Base-by-base conservation (phyloP, 176 grass and related monocot species). In the Eragrostis curvula region DNA sequence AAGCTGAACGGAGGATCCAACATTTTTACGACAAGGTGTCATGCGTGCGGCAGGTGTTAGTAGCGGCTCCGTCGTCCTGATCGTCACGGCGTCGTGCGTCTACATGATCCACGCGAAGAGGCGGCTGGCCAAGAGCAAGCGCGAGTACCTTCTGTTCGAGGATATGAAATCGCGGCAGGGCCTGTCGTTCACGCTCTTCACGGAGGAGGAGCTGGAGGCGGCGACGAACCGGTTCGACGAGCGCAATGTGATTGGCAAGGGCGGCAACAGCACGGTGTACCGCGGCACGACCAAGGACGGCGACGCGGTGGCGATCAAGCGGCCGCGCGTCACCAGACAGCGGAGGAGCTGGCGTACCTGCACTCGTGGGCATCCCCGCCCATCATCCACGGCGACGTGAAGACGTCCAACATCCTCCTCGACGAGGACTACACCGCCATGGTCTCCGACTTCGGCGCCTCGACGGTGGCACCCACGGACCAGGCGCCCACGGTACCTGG, bases 201-300 rank as follows among this genome's bases (percentile, higher is more conserved):
- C 88, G 11, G 67, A 89, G 55, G 56, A 93, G 7, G 94, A 97
- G 79, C 86, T 97, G 5, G 91, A 97, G 10, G 68, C 67, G 1
- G 88, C 88, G 8, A 93, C 94, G 7, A 81, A 80, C 48, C 64
- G 15, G 56, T 97, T 93, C 80, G 88, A 97, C 79, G 71, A 68
- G 63, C 79, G 74, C 8, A 67, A 84, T 49, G 83, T 97, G 24
- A 74, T 97, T 58, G 90, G 94, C 44, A 73, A 78, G 65, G 94
- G 94, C 43, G 94, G 71, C 7, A 92, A 97, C 79, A 90, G 94
- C 65, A 91, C 86, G 7, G 94, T 97, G 49, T 97, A 93, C 86
- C 90, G 84, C 8, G 94, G 90, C 8, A 86, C 49, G 20, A 79
- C 92, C 21, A 82, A 45, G 50, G 73, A 86, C 88, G 63, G 56